Evolutionary conservation across 768 basidiomycete species (phyloP), one percentile per base, ranked within the genome.

Genomic region (Steccherinum ochraceum): DNA sequence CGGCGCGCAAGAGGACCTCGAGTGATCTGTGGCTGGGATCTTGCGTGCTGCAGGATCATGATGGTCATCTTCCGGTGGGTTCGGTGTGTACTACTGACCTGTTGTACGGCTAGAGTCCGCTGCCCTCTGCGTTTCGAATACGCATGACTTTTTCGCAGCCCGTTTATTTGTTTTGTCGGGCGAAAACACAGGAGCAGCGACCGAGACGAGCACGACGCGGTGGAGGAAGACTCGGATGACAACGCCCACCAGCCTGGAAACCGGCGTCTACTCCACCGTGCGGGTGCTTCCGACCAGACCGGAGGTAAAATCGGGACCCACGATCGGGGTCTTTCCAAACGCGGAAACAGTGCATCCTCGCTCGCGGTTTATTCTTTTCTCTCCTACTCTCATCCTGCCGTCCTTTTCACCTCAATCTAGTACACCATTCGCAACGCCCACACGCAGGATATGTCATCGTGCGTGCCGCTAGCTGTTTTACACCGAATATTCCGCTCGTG

Each of bases 271-370:
- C n/a, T 23, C 10, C 10, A 19, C 18, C 7, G 41, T 43, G n/a
- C 41, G 21, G 41, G 41, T 18, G 41, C 41, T 43, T 43, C 41
- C 41, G 41, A 43, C 16, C 41, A n/a, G 41, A 43, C 41, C 41
- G 41, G 41, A 43, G 41, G 41, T 18, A 43, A 43, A 23, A n/a
- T 18, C 41, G 41, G 41, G n/a, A 43, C 10, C 7, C 30, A 35
- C 16, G 30, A 35, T 35, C 30, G 30, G 30, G 30, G 16, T 35
- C 30, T 35, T 35, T 35, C 30, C 30, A 35, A 35, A 35, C 30
- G 7, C 30, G 30, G 30, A 35, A 35, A 35, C 30, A 35, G 30
- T 35, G 30, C 30, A 7, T 35, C 30, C 30, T 35, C 7, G 30
- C 16, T 35, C 16, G 30, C 30, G 30, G 7, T 35, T n/a, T n/a